A percentile compares a stretch with the other conserved stretches of the same genome.
Evolutionary conservation across 129 eudicot species (phyloP).

Genomic region (Artemisia annua): DNA sequence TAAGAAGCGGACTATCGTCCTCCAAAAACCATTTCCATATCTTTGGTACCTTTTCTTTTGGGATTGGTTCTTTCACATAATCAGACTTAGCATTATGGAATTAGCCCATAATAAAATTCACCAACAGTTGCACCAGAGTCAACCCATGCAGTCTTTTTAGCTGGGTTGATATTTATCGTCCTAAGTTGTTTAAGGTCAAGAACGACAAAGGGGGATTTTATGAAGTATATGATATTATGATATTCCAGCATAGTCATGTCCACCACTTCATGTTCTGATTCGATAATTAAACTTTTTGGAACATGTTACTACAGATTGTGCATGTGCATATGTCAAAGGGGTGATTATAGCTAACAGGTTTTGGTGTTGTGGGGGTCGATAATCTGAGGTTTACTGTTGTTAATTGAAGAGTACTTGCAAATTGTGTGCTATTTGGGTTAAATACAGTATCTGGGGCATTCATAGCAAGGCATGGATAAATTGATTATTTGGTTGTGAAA

Average conservation of each 20-base stretch:
- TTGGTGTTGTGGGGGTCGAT: neutral
- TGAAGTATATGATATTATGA: conserved; percentile 11
- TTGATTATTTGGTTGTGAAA: neutral
- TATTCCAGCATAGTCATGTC: conserved; percentile 31
- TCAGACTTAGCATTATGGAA: conserved; percentile 25
- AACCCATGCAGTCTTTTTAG: conserved; percentile 16
- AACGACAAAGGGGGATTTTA: conserved; percentile 8
- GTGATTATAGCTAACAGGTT: too few relatives aligned
- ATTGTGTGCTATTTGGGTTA: neutral
- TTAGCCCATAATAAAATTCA: conserved; percentile 24
- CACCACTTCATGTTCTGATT: conserved; percentile 30
- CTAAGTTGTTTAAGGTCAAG: conserved; percentile 28
- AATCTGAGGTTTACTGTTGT: neutral
- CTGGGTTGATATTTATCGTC: neutral
- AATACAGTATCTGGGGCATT: neutral
- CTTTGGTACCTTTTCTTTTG: conserved; percentile 1
- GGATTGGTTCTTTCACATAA: conserved; percentile 28
- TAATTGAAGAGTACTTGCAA: neutral
- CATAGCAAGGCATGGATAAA: conserved; percentile 10
- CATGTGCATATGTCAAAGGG: conserved; percentile 1
- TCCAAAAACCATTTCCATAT: conserved; percentile 25
- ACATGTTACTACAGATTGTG: conserved; percentile 11
- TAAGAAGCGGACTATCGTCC: conserved; percentile 9
- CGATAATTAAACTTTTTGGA: neutral
- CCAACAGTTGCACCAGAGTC: conserved; percentile 28